Percentiles rank a stretch among this genome's conserved stretches.
phyloP scores from a whole-genome alignment of 257 asterid species.

The Euphrasia confusa region DNA sequence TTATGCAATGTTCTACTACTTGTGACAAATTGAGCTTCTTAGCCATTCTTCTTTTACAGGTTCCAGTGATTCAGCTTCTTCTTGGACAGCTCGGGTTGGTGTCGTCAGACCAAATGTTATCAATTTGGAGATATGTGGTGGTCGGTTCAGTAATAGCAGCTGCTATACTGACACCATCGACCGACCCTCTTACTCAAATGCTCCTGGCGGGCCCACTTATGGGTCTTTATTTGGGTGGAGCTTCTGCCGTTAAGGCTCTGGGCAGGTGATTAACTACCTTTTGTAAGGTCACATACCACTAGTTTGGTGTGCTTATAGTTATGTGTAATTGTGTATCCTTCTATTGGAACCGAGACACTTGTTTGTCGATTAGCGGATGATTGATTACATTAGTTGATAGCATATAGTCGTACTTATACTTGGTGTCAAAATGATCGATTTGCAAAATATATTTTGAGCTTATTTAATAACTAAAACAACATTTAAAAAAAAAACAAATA shows the following conservation, averaged over 20 bases:
- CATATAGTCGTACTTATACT: too few relatives aligned
- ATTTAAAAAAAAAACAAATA: too few relatives aligned
- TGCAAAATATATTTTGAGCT: too few relatives aligned
- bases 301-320: not conserved
- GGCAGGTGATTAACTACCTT: constrained; percentile 43
- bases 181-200: constrained; percentile 94
- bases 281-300: constrained; percentile 2
- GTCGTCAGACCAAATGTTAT: constrained; percentile 87
- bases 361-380: too few relatives aligned
- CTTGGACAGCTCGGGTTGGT: constrained; percentile 95
- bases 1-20: not conserved
- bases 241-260: constrained; percentile 64
- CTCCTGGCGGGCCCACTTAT: constrained; percentile 91
- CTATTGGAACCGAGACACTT: not conserved
- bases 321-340: not conserved
- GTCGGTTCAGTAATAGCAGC: constrained; percentile 99
- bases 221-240: constrained; percentile 96
- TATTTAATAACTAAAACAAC: too few relatives aligned
- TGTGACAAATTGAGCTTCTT: not conserved
- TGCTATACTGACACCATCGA: constrained; percentile 94
- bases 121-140: constrained; percentile 97
- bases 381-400: too few relatives aligned
- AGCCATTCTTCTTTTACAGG: constrained; percentile 39
- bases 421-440: too few relatives aligned
- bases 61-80: constrained; percentile 92